Evolutionary conservation across 306 rosid species (phyloP), one percentile per base, ranked within the genome.

Genomic region (Canavalia ensiformis): DNA sequence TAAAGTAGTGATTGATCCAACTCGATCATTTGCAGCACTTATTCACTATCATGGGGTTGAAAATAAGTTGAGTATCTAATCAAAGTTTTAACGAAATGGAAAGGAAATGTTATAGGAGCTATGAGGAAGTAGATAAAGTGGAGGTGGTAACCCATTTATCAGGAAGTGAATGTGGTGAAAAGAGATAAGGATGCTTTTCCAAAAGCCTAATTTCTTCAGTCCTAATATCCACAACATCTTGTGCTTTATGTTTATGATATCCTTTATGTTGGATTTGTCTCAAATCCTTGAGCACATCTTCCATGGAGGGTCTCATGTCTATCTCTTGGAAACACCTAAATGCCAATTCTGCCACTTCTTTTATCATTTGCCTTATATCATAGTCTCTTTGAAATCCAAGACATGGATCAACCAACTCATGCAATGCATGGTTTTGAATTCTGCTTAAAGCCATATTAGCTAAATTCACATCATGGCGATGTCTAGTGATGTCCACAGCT

Each of bases 301-400:
- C 86, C 94, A 91, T 91, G 74, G 92, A 68, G 4, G 97, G 97
- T 77, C 97, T 88, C 94, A 88, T 74, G 6, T 91, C 91, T 2
- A 47, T 74, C 77, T 87, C 66, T 79, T 91, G 97, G 76, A 91
- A 62, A 66, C 97, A 91, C 52, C 86, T 90, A 72, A 91, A 88
- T 4, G 91, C 97, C 87, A 91, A 76, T 68, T 82, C 94, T 7
- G 90, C 89, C 62, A 91, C 89, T 10, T 83, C 86, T 6, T 88
- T 90, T 34, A 57, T 66, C 89, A 60, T 86, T 66, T 28, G 77
- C 80, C 76, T 81, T 3, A 82, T 45, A 29, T 7, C 54, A 30
- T 63, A 3, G 55, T 90, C 86, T 0, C 11, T 75, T 5, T 88
- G 83, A 34, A 87, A 91, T 7, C 84, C 97, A 4, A 91, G 88